Evolutionary conservation across 140 eudicot species (phyloP), one percentile per base, ranked within the genome.

Genomic region (Cichorium intybus): DNA sequence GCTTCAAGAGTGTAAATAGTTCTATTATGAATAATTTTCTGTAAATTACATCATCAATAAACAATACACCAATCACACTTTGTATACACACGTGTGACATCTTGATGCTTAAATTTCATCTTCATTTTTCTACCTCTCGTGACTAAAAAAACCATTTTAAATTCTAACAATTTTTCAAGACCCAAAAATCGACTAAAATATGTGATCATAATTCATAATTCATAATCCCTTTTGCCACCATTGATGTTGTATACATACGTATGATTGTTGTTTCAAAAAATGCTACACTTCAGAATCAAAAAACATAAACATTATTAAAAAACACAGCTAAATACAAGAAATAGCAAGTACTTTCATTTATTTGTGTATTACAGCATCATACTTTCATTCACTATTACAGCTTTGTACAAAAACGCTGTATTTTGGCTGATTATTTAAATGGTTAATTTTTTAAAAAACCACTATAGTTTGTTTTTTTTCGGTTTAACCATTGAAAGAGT

Each of bases 31-130:
- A 72, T 62, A n/a, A 7, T 37, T 62, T 22, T 23, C 63, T 29
- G 49, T 43, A 64, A 72, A 28, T 72, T 54, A 73, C 66, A 73
- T 55, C 39, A 55, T 64, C 66, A 73, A 63, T 55, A 73, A 63
- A 73, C 60, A 64, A 73, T 73, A 73, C 31, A 72, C 7, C 60
- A 60, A 60, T 48, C 62, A 34, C 62, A 59, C 15, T 15, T 60
- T 48, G 53, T 31, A 48, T 48, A 60, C 74, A 37, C 14, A 55
- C 29, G n/a, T n/a, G 17, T 68, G 43, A 48, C 61, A 21, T 27
- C 45, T 45, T 59, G 39, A 48, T 28, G 68, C 21, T 33, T 23
- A 24, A 28, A 18, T 10, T 49, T 49, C 41, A 59, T 34, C 35
- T 70, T 12, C 3, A 31, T n/a, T 26, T 43, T 24, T 48, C 29